A percentile compares a stretch with the other conserved stretches of the same genome.
Evolutionary conservation across 2,329 filamentous ascomycete genomes (phyloP).

Genomic region (Dryadomyces quercivorus): DNA sequence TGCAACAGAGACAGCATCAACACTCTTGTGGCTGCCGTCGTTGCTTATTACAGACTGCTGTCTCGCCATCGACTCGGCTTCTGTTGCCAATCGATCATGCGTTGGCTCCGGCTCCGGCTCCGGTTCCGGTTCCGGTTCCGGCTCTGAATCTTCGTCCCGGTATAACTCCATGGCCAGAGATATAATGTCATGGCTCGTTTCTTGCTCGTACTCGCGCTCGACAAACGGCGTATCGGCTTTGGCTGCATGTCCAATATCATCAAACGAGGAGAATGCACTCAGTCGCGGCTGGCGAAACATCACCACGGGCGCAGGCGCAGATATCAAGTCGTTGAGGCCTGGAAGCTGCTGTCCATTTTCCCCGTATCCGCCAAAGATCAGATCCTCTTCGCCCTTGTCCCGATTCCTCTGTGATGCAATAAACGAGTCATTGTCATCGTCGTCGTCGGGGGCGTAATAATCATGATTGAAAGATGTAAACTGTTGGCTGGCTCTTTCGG

Average conservation of each 20-base stretch:
- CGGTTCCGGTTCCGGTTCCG: not conserved
- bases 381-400: constrained; percentile 21
- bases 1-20: constrained; percentile 16
- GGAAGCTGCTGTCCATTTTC: not conserved
- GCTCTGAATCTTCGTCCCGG: not conserved
- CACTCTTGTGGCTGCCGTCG: constrained; percentile 11
- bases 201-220: not conserved
- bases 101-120: too few relatives aligned
- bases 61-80: not conserved
- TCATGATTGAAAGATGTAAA: too few relatives aligned
- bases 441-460: constrained; percentile 22
- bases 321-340: constrained; percentile 7
- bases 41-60: too few relatives aligned
- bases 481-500: not conserved
- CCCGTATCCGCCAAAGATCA: constrained; percentile 26
- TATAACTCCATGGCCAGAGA: not conserved
- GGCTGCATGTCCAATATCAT: not conserved
- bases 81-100: not conserved
- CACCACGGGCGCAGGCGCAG: constrained; percentile 2
- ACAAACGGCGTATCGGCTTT: not conserved
- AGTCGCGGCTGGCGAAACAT: not conserved
- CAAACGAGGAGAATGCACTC: not conserved
- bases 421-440: constrained; percentile 20
- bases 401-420: constrained; percentile 9
- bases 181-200: not conserved